Evolutionary conservation across 2,329 filamentous ascomycete genomes (phyloP).

Genomic region (Fusarium xyrophilum): DNA sequence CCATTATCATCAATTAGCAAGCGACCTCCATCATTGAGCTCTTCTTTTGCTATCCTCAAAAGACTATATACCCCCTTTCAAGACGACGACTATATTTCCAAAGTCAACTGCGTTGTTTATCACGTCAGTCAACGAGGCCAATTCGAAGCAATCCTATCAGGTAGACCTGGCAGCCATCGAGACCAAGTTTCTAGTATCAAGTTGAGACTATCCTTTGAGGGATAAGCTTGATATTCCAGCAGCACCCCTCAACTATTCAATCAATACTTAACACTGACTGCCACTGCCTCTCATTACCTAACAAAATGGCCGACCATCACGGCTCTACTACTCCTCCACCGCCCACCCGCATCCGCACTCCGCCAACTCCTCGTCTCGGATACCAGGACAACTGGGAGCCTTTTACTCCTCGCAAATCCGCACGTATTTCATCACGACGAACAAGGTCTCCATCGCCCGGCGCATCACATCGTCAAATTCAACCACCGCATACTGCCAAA

Average conservation of each 20-base stretch:
- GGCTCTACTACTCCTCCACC: constrained; percentile 66
- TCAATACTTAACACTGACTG: constrained; percentile 13
- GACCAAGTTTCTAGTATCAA: constrained; percentile 26
- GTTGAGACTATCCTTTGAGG: constrained; percentile 12
- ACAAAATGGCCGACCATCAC: constrained; percentile 42
- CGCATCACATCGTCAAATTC: constrained; percentile 45
- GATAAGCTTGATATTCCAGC: constrained; percentile 5
- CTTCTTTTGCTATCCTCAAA: constrained; percentile 16
- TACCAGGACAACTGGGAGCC: constrained; percentile 74
- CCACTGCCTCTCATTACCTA: neutral
- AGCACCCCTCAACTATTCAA: neutral
- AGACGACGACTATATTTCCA: constrained; percentile 7
- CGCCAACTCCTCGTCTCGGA: constrained; percentile 72
- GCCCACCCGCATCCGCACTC: constrained; percentile 65
- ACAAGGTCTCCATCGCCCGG: constrained; percentile 64
- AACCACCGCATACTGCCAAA: constrained; percentile 47
- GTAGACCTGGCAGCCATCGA: constrained; percentile 34
- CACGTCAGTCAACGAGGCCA: constrained; percentile 18
- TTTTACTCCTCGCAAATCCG: constrained; percentile 74
- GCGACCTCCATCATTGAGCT: constrained; percentile 31
- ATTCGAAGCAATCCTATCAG: constrained; percentile 23
- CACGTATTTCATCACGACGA: constrained; percentile 66
- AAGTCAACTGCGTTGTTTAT: constrained; percentile 26
- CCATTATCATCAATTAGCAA: constrained; percentile 39
- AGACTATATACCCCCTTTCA: constrained; percentile 2